A percentile compares a stretch with the other conserved stretches of the same genome.
These are phyloP conservation scores for Solanum sejunctum DNA, from an alignment of 257 asterid species.

Conservation along the genomic window DNA sequence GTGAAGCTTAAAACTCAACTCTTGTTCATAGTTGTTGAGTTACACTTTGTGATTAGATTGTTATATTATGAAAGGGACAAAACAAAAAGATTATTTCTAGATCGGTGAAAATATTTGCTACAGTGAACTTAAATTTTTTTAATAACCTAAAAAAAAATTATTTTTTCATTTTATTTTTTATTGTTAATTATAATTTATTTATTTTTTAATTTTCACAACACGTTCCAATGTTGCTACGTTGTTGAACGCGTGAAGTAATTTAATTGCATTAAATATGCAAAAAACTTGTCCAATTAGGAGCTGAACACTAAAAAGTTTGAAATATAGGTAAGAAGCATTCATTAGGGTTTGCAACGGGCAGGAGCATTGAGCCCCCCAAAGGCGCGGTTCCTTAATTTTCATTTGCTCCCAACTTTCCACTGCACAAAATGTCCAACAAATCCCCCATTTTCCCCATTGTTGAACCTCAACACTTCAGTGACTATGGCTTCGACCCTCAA, in stretches of 20 bases:
- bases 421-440: conserved; percentile 23
- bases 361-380: conserved; percentile 1
- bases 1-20: no score
- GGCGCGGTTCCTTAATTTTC: not conserved
- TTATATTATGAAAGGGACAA: no score
- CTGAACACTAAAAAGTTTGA: not conserved
- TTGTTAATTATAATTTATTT: no score
- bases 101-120: no score
- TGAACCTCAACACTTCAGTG: conserved; percentile 58
- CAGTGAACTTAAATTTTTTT: no score
- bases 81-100: no score
- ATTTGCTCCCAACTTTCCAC: not conserved
- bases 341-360: conserved; percentile 5
- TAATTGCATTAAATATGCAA: conserved; percentile 3
- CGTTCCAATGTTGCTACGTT: not conserved
- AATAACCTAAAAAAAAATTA: no score
- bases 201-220: no score
- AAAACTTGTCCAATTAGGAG: not conserved
- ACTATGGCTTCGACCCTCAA: conserved; percentile 76
- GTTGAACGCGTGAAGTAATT: not conserved
- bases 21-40: no score
- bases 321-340: not conserved
- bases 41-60: no score
- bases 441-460: conserved; percentile 42
- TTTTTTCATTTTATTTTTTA: no score